Base-by-base conservation (phyloP, 116 monocot species). In the Phalaenopsis hybrid region DNA sequence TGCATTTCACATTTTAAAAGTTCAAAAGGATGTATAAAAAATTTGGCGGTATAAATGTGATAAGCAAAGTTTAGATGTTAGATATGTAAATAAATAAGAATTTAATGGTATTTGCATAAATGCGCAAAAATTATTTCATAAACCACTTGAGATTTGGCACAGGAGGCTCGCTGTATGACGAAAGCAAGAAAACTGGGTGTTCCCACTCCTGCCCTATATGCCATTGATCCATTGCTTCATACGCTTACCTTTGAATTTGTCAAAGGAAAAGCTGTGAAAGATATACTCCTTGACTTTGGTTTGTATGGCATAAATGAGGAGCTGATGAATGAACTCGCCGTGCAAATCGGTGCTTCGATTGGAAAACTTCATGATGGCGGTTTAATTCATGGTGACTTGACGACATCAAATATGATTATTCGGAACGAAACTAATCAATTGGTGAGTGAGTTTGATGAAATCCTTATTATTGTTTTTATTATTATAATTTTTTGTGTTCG, bases 321-420 rank as follows among this genome's bases (percentile, higher is more conserved):
- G 67, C 28, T 74, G 44, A 75, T 90, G 82, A 20, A 84, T 79
- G 91, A 91, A 57, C 86, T 93, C 52, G 90, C 90, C 4, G 76
- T 84, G 43, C 97, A 97, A 79, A 94, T 94, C 75, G 94, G 94
- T 44, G 68, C 44, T 83, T 90, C 90, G 2, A 81, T 94, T 59
- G 94, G 85, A 20, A 97, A 97, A 81, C 82, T 97, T 13, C 97
- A 94, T 86, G 97, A 94, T 88, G 97, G 94, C 76, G 97, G 97
- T 31, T 85, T 97, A 79, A 79, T 94, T 83, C 97, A 97, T 81
- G 94, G 94, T 76, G 92, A 97, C 70, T 83, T 97, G 82, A 97
- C 97, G 8, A 97, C 97, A 57, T 94, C 92, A 59, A 97, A 97
- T 81, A 97, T 97, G 97, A 84, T 93, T 68, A 76, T 97, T 25